Conservation (phyloP, 768 basidiomycete species). For the Hysterangium stoloniferum region DNA sequence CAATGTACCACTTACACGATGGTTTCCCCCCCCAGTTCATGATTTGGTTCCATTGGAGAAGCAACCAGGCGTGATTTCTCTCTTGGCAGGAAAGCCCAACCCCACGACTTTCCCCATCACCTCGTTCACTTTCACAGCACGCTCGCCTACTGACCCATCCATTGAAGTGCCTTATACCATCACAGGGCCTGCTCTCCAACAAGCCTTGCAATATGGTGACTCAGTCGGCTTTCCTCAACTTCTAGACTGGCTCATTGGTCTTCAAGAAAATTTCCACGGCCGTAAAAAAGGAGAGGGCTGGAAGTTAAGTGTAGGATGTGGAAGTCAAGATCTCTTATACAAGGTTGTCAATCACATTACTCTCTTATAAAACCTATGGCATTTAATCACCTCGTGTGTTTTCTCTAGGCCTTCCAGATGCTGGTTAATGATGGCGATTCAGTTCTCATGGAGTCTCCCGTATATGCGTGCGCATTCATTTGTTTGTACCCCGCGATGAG, state of each 20-base stretch:
- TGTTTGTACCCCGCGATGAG: slow-evolving; percentile 37
- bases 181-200: slow-evolving; percentile 48
- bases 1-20: slow-evolving; percentile 37
- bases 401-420: slow-evolving; percentile 55
- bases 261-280: slow-evolving; percentile 68
- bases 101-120: slow-evolving; percentile 86
- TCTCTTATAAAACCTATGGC: neutral
- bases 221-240: slow-evolving; percentile 64
- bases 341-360: slow-evolving; percentile 45
- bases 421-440: slow-evolving; percentile 75
- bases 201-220: slow-evolving; percentile 70
- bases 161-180: slow-evolving; percentile 47
- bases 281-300: slow-evolving; percentile 58
- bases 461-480: slow-evolving; percentile 32
- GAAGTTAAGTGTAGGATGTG: slow-evolving; percentile 69
- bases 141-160: slow-evolving; percentile 36
- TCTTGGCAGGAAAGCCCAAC: slow-evolving; percentile 91
- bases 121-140: slow-evolving; percentile 58
- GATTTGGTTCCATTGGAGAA: slow-evolving; percentile 73
- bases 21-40: slow-evolving; percentile 31
- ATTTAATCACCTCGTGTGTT: neutral
- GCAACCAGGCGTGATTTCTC: slow-evolving; percentile 66
- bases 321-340: slow-evolving; percentile 84
- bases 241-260: slow-evolving; percentile 55
- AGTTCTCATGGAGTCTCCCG: slow-evolving; percentile 75